Conservation (phyloP, 2,329 filamentous ascomycete species). For the Aspergillus eucalypticola region DNA sequence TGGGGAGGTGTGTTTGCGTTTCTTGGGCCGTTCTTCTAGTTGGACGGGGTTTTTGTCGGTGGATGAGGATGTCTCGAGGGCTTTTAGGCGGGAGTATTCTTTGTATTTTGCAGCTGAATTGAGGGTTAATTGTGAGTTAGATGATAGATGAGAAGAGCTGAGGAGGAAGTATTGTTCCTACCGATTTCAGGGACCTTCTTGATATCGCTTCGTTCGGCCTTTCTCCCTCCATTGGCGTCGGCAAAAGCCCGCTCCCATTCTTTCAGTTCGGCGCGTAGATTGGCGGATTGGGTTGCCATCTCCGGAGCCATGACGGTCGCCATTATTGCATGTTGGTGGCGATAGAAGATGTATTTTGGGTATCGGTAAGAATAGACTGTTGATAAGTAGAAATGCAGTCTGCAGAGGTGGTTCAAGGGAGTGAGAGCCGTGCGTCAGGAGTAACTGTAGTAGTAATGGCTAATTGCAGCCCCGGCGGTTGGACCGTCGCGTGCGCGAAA, state of each 20-base stretch:
- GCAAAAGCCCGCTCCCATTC: conserved; percentile 51
- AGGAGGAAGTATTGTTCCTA: conserved; percentile 17
- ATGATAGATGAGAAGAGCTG: background rate
- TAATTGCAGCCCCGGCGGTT: conserved; percentile 9
- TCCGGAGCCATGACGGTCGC: conserved; percentile 27
- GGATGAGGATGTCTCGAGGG: conserved; percentile 24
- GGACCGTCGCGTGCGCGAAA: conserved; percentile 28
- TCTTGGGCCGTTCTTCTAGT: conserved; percentile 28
- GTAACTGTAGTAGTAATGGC: background rate
- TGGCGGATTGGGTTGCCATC: conserved; percentile 28
- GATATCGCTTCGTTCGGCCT: conserved; percentile 50
- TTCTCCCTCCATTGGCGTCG: conserved; percentile 44
- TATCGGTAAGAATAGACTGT: background rate
- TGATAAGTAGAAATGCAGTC: background rate
- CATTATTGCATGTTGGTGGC: conserved; percentile 29
- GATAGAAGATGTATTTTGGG: background rate
- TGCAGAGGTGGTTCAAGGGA: background rate
- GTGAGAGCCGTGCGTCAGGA: background rate
- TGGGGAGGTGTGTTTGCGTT: conserved; percentile 36
- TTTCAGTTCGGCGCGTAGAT: conserved; percentile 48
- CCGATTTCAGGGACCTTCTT: conserved; percentile 48
- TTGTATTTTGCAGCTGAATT: conserved; percentile 50
- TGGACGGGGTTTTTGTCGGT: conserved; percentile 19
- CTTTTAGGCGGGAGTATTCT: conserved; percentile 46
- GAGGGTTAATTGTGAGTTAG: background rate